Percentiles rank a stretch among this genome's conserved stretches.
Evolutionary conservation across 2,329 filamentous ascomycete species (phyloP).

Genomic region (Fusarium cyanostomum): DNA sequence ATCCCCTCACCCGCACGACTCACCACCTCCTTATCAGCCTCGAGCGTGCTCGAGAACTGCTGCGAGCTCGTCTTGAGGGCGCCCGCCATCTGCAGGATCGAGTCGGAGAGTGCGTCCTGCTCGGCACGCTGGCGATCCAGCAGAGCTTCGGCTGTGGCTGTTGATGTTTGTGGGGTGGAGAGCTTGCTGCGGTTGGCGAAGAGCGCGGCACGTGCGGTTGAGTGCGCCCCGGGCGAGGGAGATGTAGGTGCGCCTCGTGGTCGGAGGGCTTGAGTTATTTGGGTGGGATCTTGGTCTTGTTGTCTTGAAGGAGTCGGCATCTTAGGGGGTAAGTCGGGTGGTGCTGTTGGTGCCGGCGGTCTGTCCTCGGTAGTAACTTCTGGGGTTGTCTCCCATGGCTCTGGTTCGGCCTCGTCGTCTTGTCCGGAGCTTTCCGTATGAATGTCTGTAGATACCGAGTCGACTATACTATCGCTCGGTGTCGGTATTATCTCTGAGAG

Average conservation of each 20-base stretch:
- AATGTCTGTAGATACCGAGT: slow-evolving; percentile 49
- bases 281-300: slow-evolving; percentile 38
- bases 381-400: slow-evolving; percentile 56
- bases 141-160: slow-evolving; percentile 72
- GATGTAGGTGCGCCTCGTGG: slow-evolving; percentile 43
- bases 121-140: slow-evolving; percentile 81
- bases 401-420: slow-evolving; percentile 50
- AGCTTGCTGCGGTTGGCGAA: slow-evolving; percentile 54
- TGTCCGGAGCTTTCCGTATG: slow-evolving; percentile 33
- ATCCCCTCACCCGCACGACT: slow-evolving; percentile 77
- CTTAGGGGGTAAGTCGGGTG: slow-evolving; percentile 10
- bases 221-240: slow-evolving; percentile 41
- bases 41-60: slow-evolving; percentile 75
- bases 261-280: slow-evolving; percentile 50
- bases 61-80: slow-evolving; percentile 80
- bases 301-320: slow-evolving; percentile 18
- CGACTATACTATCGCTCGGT: slow-evolving; percentile 60
- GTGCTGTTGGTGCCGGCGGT: slow-evolving; percentile 18
- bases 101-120: slow-evolving; percentile 83
- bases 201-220: slow-evolving; percentile 55
- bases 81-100: slow-evolving; percentile 81
- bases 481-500: slow-evolving; percentile 64
- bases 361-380: slow-evolving; percentile 20
- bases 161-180: slow-evolving; percentile 51
- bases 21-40: slow-evolving; percentile 76